Evolutionary conservation across 225 moss, liverwort and hornwort species (phyloP).

Genomic region (Antitrichia curtipendula): DNA sequence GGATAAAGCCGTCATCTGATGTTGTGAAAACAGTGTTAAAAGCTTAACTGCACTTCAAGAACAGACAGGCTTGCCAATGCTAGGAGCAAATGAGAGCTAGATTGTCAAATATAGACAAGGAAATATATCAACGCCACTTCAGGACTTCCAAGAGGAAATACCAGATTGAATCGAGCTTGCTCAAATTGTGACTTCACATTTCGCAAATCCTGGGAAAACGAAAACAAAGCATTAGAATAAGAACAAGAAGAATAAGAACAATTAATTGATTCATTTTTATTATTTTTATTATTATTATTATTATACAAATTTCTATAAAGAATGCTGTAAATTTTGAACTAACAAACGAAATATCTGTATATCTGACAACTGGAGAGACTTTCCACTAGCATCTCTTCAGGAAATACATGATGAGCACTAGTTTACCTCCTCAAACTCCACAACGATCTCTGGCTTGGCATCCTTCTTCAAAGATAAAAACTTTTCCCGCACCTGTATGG

Average conservation of each 20-base stretch:
- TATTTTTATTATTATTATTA: background rate
- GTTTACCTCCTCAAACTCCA: constrained; percentile 73
- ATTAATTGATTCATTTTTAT: too few species aligned
- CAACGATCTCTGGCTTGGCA: constrained; percentile 81
- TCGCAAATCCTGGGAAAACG: constrained; percentile 49
- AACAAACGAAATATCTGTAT: background rate
- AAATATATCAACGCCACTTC: background rate
- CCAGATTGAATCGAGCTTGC: constrained; percentile 86
- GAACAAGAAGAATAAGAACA: background rate
- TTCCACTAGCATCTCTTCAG: background rate
- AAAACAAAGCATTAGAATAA: background rate
- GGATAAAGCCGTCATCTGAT: constrained; percentile 71
- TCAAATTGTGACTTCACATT: constrained; percentile 84
- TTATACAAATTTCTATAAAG: background rate
- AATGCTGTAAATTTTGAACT: background rate
- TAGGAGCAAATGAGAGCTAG: background rate
- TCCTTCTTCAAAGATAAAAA: constrained; percentile 81
- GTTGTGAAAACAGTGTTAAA: background rate
- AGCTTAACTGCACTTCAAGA: background rate
- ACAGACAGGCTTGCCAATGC: background rate
- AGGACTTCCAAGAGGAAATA: constrained; percentile 4
- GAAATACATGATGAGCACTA: background rate
- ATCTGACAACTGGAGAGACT: background rate
- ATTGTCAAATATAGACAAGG: background rate
- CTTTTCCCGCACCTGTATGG: constrained; percentile 61